Evolutionary conservation across 768 basidiomycete species (phyloP).

Genomic region (Gloeopeniophorella convolvens): DNA sequence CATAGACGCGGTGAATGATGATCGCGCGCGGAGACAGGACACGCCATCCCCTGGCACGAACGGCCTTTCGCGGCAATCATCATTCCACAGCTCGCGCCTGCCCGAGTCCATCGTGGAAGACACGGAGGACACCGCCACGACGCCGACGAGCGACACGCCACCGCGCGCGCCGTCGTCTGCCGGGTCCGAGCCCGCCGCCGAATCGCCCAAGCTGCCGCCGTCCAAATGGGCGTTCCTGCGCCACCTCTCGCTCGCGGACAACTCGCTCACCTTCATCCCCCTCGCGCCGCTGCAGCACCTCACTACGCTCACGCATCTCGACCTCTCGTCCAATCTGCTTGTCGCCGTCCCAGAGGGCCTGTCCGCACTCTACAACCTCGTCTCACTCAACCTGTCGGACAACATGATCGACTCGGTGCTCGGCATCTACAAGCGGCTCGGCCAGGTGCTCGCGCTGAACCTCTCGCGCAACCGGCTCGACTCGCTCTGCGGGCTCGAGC

Average conservation of each 20-base stretch:
- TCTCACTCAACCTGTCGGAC: constrained; percentile 90
- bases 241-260: constrained; percentile 72
- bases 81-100: constrained; percentile 44
- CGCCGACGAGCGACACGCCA: constrained; percentile 20
- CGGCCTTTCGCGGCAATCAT: constrained; percentile 34
- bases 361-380: constrained; percentile 65
- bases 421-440: constrained; percentile 77
- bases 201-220: constrained; percentile 39
- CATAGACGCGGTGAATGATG: constrained; percentile 69
- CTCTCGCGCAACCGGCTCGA: constrained; percentile 84
- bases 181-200: constrained; percentile 26
- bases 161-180: constrained; percentile 14
- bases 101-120: constrained; percentile 56
- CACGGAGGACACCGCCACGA: constrained; percentile 27
- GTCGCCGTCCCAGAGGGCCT: constrained; percentile 81
- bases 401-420: constrained; percentile 98
- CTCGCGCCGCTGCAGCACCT: constrained; percentile 57
- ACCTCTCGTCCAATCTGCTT: constrained; percentile 87
- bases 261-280: constrained; percentile 77
- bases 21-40: constrained; percentile 56
- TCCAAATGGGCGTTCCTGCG: constrained; percentile 72
- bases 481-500: constrained; percentile 91
- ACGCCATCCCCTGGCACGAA: constrained; percentile 40
- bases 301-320: constrained; percentile 71
- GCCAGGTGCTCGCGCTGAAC: constrained; percentile 71